Base-by-base conservation (phyloP, 1,139 yeast genomes). In the Saccharomyces hybrid region DNA sequence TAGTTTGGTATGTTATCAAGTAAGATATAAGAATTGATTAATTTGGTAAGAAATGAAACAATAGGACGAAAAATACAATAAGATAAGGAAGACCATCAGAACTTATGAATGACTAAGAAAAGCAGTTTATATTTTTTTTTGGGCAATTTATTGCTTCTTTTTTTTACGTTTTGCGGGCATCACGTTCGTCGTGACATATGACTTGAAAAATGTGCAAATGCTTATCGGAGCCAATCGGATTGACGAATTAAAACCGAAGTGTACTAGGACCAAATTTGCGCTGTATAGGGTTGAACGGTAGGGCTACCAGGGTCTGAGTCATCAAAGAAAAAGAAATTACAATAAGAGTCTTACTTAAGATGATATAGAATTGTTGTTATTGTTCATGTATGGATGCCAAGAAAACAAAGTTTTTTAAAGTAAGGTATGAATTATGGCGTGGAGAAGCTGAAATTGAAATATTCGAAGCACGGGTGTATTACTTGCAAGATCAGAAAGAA, bases 401-500 rank as follows among this genome's bases (percentile, higher is more conserved):
- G 44, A 38, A 16, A 20, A 20, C 23, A 38, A 16, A 11, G 44
- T 5, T 38, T 38, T 38, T 20, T 13, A 30, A 11, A 38, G 44
- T 38, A 7, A 38, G 44, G 44, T 13, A 38, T 38, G 44, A 16
- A 38, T 38, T 20, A 38, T 38, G 44, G 44, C 25, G 44, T 38
- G 44, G 44, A 38, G 25, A 38, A 38, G 44, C 26, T 38, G 44
- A 38, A 38, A 38, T 20, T 38, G 25, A 38, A 38, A 13, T 38
- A 60, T 54, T 78, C 84, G 2, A 75, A 76, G 60, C 73, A 74
- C 38, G 87, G 87, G 0, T 83, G 88, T 64, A 69, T 83, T 32
- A 82, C 86, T 0, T 83, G 88, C 63, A 79, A 83, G 61, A 75
- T 79, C 48, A 67, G 88, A 52, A 83, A 82, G 73, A 83, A 82